Evolutionary conservation across 2,329 filamentous ascomycete species (phyloP).

Genomic region (Colletotrichum limetticola): DNA sequence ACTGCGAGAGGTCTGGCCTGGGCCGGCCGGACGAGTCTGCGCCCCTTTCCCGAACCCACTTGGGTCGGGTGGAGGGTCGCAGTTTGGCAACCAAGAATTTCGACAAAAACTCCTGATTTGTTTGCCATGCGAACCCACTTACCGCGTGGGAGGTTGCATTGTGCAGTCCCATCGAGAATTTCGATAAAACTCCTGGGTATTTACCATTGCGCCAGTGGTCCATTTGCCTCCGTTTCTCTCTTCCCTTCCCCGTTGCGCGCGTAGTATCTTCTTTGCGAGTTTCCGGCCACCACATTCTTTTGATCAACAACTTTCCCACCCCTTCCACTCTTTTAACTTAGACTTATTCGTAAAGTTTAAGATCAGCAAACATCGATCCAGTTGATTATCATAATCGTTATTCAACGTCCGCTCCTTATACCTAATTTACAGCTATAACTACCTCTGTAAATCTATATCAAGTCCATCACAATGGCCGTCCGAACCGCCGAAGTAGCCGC

Average conservation of each 20-base stretch:
- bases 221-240: not conserved
- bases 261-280: constrained; percentile 1
- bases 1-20: not conserved
- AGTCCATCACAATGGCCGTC: not conserved
- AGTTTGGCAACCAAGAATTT: not conserved
- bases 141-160: not conserved
- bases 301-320: constrained; percentile 3
- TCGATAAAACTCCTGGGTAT: constrained; percentile 19
- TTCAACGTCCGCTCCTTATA: not conserved
- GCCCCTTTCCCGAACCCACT: not conserved
- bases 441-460: not conserved
- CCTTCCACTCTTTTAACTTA: constrained; percentile 21
- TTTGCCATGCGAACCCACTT: not conserved
- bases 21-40: not conserved
- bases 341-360: not conserved
- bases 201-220: constrained; percentile 3
- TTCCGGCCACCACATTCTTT: constrained; percentile 9
- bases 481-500: not conserved
- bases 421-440: not conserved
- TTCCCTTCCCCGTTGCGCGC: not conserved
- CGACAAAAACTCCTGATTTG: not conserved
- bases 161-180: constrained; percentile 1
- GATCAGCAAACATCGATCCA: not conserved
- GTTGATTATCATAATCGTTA: not conserved
- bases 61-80: not conserved